A percentile compares a stretch with the other conserved stretches of the same genome.
These are phyloP conservation scores for Cutaneotrichosporon cyanovorans DNA, from an alignment of 1,284 basidiomycete genomes.

Conservation along the genomic window DNA sequence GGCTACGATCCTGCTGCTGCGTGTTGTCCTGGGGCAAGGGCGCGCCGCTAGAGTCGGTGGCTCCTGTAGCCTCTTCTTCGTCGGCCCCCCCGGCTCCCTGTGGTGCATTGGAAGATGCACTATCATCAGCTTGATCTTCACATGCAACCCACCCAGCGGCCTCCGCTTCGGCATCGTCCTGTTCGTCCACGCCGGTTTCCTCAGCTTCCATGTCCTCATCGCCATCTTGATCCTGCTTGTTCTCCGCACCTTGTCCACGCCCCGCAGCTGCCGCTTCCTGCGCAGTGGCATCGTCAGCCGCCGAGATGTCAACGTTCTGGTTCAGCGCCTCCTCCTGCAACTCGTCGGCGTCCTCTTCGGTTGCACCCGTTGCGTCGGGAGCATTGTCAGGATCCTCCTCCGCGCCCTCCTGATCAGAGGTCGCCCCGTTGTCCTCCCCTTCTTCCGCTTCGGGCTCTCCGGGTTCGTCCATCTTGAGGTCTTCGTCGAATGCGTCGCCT, in stretches of 20 bases:
- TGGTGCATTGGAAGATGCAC: conserved; percentile 22
- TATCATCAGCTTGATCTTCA: conserved; percentile 19
- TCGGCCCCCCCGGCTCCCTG: conserved; percentile 31
- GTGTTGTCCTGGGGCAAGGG: conserved; percentile 29
- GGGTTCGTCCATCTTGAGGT: conserved; percentile 20
- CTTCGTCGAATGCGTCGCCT: conserved; percentile 23
- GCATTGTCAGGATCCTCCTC: conserved; percentile 34
- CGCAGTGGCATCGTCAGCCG: conserved; percentile 31
- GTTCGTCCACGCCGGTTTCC: conserved; percentile 17
- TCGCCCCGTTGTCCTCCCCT: conserved; percentile 34
- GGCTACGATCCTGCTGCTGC: conserved; percentile 62
- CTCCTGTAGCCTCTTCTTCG: conserved; percentile 35
- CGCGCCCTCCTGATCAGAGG: conserved; percentile 36
- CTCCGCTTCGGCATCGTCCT: conserved; percentile 34
- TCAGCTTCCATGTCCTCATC: conserved; percentile 28
- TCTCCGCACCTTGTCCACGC: conserved; percentile 29
- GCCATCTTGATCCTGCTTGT: conserved; percentile 33
- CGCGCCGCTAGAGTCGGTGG: conserved; percentile 35
- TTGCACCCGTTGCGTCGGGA: conserved; percentile 33
- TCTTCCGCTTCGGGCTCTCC: conserved; percentile 31
- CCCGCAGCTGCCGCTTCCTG: conserved; percentile 37
- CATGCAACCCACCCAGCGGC: conserved; percentile 27
- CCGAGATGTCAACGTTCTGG: conserved; percentile 37
- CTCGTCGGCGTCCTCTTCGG: conserved; percentile 41
- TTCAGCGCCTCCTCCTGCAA: conserved; percentile 25